Base-by-base conservation (phyloP, 805 yeast genomes). In the Dipodascopsis uninucleata region DNA sequence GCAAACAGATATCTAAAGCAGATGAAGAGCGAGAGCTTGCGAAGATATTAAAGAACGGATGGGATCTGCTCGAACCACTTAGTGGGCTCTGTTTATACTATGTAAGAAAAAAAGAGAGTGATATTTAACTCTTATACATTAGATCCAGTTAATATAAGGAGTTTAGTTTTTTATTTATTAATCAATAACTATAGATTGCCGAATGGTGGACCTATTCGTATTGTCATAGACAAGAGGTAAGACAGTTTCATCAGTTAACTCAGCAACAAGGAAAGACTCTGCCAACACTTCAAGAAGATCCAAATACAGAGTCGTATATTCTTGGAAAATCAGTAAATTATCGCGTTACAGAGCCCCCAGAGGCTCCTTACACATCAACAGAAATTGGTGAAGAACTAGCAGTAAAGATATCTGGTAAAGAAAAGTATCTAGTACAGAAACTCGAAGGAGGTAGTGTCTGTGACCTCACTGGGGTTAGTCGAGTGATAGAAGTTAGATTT, bases 401-500 rank as follows among this genome's bases (percentile, higher is more conserved):
- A 2, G 52, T 55, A 20, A 52, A 55, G 31, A 29, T 45, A 3
- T 45, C 47, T 5, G 55, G 49, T 3, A 56, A 46, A 20, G 34
- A 39, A 24, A 47, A 49, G 9, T 65, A 52, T 66, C 61, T 49
- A 49, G 71, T 51, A 52, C 68, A 64, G 31, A 51, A 62, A 9
- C 59, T 80, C 60, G 64, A 64, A 47, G 43, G 65, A 61, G 93
- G 90, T 6, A 73, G 74, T 17, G 41, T 66, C 2, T 83, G 93
- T 62, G 85, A 79, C 55, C 59, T 78, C 36, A 80, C 85, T 0
- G 70, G 70, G 2, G 59, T 64, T 22, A 75, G 75, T 2, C 70
- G 90, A 41, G 58, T 68, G 3, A 66, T 76, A 3, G 83, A 80
- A 44, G 64, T 83, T 4, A 72, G 72, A 39, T 81, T 76, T 58